Percentiles rank a stretch among this genome's conserved stretches.
phyloP scores from a whole-genome alignment of 176 grass and related monocot genomes.

The Oryza glaberrima region DNA sequence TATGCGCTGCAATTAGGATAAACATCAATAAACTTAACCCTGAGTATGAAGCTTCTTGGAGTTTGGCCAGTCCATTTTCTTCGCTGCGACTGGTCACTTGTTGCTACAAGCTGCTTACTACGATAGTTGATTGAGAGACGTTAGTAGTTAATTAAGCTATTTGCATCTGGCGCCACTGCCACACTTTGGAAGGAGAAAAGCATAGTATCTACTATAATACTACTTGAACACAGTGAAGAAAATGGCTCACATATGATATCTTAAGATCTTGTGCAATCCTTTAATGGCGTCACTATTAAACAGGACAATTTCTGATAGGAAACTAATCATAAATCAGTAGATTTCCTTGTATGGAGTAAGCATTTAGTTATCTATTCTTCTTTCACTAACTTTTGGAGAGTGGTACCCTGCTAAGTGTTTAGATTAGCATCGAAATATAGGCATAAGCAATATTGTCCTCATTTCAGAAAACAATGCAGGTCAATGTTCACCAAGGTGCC shows the following conservation, averaged over 20 bases:
- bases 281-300: neutral
- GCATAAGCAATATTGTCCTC: neutral
- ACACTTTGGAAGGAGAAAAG: neutral
- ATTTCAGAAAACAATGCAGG: neutral
- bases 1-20: neutral
- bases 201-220: neutral
- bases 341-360: neutral
- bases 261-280: neutral
- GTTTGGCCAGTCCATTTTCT: neutral
- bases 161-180: neutral
- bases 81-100: neutral
- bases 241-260: no score
- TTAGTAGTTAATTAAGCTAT: neutral
- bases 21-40: neutral
- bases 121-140: neutral
- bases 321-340: neutral
- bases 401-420: neutral
- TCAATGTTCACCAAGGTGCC: no score
- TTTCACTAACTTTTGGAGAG: neutral
- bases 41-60: neutral
- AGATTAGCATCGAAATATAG: neutral
- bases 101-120: neutral
- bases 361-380: neutral
- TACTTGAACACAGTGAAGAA: neutral
- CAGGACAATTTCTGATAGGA: neutral